Conservation (phyloP, 768 basidiomycete genomes). For the Podaxis sp. region DNA sequence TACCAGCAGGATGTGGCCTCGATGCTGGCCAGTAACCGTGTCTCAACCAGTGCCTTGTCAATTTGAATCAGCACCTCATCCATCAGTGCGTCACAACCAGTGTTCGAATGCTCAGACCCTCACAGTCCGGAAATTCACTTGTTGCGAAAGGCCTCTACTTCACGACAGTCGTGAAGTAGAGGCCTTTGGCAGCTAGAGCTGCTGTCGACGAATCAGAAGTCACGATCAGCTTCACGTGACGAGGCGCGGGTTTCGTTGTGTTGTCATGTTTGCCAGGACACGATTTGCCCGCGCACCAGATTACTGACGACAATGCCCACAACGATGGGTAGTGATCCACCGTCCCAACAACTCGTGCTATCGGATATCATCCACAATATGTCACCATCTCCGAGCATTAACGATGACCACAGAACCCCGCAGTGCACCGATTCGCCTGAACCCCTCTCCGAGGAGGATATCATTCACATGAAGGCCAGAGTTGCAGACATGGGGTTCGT, state of each 20-base stretch:
- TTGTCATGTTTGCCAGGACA: conserved; percentile 12
- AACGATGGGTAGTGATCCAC: conserved; percentile 14
- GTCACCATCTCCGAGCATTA: conserved; percentile 44
- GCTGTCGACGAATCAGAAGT: neutral
- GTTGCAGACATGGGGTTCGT: conserved; percentile 38
- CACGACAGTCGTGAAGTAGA: too few relatives aligned
- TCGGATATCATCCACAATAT: conserved; percentile 53
- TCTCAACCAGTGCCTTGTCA: too few relatives aligned
- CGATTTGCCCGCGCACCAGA: conserved; percentile 11
- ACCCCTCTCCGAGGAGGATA: conserved; percentile 41
- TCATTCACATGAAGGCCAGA: conserved; percentile 42
- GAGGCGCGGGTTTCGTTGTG: conserved; percentile 8
- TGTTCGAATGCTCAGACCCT: too few relatives aligned
- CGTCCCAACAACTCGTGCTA: conserved; percentile 36
- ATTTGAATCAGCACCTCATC: too few relatives aligned
- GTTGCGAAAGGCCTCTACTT: too few relatives aligned
- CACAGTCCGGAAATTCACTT: too few relatives aligned
- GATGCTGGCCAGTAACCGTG: too few relatives aligned
- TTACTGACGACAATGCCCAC: conserved; percentile 3
- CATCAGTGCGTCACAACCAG: too few relatives aligned
- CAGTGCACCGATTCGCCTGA: conserved; percentile 19
- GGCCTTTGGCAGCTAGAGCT: too few relatives aligned
- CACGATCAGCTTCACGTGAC: conserved; percentile 8
- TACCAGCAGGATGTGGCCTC: too few relatives aligned
- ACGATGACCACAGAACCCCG: conserved; percentile 10